phyloP scores from a whole-genome alignment of 2,329 filamentous ascomycete species.

The Erysiphe pulchra region DNA sequence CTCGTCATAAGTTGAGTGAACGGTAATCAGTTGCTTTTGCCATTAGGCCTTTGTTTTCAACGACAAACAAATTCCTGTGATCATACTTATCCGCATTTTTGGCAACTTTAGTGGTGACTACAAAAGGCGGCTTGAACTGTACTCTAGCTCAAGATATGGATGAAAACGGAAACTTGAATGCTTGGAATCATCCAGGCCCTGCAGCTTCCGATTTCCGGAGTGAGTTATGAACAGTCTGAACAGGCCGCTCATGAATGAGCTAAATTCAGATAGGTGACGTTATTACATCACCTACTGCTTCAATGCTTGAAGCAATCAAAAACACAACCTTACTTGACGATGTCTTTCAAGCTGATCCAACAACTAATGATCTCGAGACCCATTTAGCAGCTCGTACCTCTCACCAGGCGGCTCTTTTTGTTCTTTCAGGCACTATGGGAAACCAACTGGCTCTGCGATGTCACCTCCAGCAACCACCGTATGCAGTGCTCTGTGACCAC shows the following conservation, averaged over 20 bases:
- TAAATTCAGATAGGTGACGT: conserved; percentile 27
- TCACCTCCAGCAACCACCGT: conserved; percentile 54
- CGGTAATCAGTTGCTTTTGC: too few relatives aligned
- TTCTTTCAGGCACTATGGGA: conserved; percentile 81
- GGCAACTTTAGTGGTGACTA: too few relatives aligned
- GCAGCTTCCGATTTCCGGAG: conserved; percentile 15
- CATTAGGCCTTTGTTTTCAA: too few relatives aligned
- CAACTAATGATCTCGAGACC: conserved; percentile 49
- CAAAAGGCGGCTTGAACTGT: too few relatives aligned
- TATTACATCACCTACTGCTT: conserved; percentile 48
- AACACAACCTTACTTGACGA: conserved; percentile 58
- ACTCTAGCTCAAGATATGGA: too few relatives aligned
- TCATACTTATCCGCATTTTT: too few relatives aligned
- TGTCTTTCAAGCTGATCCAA: conserved; percentile 56
- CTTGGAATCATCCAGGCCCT: conserved; percentile 12
- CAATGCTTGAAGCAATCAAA: conserved; percentile 61
- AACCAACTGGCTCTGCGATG: conserved; percentile 67
- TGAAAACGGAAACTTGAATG: conserved; percentile 3
- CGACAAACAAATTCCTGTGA: too few relatives aligned
- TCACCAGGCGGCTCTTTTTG: conserved; percentile 55
- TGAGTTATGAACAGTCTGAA: conserved; percentile 2
- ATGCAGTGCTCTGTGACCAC: conserved; percentile 55
- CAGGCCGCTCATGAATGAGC: neutral
- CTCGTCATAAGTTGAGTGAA: too few relatives aligned
- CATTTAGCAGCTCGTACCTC: conserved; percentile 47